Evolutionary conservation across 208 protist genomes (phyloP), one percentile per base, ranked within the genome.

Genomic region (Trypanosoma melophagium): DNA sequence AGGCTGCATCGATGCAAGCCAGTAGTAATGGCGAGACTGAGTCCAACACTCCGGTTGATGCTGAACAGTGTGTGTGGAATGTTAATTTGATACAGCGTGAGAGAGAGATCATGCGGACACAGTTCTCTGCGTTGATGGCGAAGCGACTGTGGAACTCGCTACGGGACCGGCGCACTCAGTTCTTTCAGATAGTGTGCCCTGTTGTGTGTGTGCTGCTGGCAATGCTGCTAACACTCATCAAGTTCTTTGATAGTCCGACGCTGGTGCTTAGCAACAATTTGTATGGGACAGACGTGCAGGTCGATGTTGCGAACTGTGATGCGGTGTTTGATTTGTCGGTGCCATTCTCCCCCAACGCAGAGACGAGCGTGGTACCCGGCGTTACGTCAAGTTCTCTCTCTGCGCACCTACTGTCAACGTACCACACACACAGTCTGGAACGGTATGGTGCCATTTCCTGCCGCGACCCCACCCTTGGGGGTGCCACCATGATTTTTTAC

Each of bases 371-470:
- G 44, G 47, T 55, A 21, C 10, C 60, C 21, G 79, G 77, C 8
- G 56, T 66, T 7, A 66, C 54, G 4, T 66, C 66, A 57, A 58
- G 53, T 16, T 19, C 24, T 35, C 42, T 1, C 21, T 79, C 79
- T 13, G 4, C 21, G 12, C 80, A 82, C 44, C 61, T 77, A 65
- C 52, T 79, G 2, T 7, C 60, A 0, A 86, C 79, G 28, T 86
- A 81, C 70, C 64, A 77, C 65, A 40, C 14, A 4, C 83, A 86
- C 65, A 0, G 41, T 25, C n/a, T 58, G 21, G 66, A 76, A 58
- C 63, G 83, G 17, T 89, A 84, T 74, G 74, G 60, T 40, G 69
- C 71, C 31, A 31, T 86, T 54, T 63, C 69, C 31, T 89, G 83
- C 70, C 69, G 84, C 60, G 38, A 51, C 21, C 28, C 42, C 24